Evolutionary conservation across 208 protist species (phyloP).

Genomic region (Phytomonas sp.): DNA sequence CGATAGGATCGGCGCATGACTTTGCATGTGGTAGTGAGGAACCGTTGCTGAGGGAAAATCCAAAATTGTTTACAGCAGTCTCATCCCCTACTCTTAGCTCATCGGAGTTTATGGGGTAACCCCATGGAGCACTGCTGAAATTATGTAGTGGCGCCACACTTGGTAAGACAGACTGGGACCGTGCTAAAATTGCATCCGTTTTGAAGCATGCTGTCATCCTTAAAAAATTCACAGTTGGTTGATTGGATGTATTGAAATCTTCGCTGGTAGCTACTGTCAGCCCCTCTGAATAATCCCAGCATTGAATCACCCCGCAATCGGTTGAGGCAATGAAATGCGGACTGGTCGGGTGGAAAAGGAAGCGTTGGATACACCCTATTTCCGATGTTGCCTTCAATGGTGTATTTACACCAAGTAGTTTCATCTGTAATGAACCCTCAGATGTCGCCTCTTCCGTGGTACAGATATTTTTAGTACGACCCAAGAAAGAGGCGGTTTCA

Average conservation of each 20-base stretch:
- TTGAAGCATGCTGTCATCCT: slow-evolving; percentile 1
- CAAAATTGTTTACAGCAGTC: neutral
- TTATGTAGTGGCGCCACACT: neutral
- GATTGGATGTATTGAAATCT: neutral
- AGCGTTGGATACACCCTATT: neutral
- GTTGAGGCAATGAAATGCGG: slow-evolving; percentile 1
- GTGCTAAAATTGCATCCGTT: neutral
- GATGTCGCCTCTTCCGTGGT: neutral
- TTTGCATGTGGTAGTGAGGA: neutral
- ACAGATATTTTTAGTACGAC: neutral
- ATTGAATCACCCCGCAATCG: neutral
- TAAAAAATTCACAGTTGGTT: neutral
- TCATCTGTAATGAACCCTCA: neutral
- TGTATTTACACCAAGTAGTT: neutral
- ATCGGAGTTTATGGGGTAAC: neutral
- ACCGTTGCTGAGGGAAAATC: neutral
- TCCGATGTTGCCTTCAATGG: neutral
- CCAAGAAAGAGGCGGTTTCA: neutral
- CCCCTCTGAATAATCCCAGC: neutral
- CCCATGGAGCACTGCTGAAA: neutral
- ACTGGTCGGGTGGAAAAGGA: neutral
- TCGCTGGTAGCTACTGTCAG: neutral
- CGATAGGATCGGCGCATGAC: slow-evolving; percentile 10
- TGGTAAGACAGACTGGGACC: neutral
- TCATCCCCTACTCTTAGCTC: neutral